A percentile compares a stretch with the other conserved stretches of the same genome.
These are phyloP conservation scores for Blastobotrys chiropterorum DNA, from an alignment of 805 yeast genomes.

Conservation along the genomic window DNA sequence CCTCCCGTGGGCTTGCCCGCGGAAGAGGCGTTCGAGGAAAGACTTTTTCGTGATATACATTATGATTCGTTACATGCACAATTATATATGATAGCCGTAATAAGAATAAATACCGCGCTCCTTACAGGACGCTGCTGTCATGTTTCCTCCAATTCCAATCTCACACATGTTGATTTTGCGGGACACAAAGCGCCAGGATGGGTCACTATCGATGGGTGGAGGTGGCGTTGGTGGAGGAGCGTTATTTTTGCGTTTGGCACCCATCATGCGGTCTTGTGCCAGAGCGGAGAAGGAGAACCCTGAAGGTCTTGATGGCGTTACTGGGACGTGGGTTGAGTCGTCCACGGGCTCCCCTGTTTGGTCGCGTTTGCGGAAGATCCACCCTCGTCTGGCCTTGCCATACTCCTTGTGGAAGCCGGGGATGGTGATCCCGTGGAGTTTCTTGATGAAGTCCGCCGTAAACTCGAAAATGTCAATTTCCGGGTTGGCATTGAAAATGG, in stretches of 20 bases:
- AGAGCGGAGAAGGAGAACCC: slow-evolving; percentile 24
- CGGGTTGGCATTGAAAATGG: slow-evolving; percentile 40
- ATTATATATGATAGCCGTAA: slow-evolving; percentile 23
- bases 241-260: background rate
- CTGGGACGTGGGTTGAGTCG: slow-evolving; percentile 8
- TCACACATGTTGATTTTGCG: slow-evolving; percentile 33
- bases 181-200: slow-evolving; percentile 28
- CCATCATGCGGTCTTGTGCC: slow-evolving; percentile 21
- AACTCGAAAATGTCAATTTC: slow-evolving; percentile 62
- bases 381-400: slow-evolving; percentile 69
- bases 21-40: background rate
- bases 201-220: slow-evolving; percentile 7
- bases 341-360: slow-evolving; percentile 4
- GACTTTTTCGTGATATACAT: background rate
- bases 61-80: background rate
- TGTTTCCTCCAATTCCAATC: slow-evolving; percentile 26
- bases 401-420: slow-evolving; percentile 33
- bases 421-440: slow-evolving; percentile 26
- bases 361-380: slow-evolving; percentile 47
- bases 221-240: background rate
- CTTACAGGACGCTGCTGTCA: slow-evolving; percentile 14
- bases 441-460: slow-evolving; percentile 23
- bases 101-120: slow-evolving; percentile 31
- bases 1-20: too few relatives aligned
- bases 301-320: slow-evolving; percentile 6